Conservation (phyloP, 805 yeast genomes). For the Sugiyamaella chiloensis region DNA sequence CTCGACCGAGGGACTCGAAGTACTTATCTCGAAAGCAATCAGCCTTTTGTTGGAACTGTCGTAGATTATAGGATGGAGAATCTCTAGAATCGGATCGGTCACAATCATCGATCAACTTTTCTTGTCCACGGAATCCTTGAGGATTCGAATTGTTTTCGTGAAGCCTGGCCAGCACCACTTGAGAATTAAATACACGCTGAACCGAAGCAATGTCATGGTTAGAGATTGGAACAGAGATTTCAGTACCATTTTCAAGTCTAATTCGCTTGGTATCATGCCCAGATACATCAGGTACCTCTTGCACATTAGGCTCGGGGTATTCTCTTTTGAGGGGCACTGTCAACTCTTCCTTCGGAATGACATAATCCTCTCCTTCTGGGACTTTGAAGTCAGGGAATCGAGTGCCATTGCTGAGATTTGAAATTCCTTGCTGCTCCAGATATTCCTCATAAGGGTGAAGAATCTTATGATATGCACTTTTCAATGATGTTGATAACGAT, state of each 20-base stretch:
- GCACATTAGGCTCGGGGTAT: neutral
- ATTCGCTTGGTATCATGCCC: slow-evolving; percentile 4
- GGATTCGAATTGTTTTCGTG: no score
- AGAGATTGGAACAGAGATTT: neutral
- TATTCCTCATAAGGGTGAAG: slow-evolving; percentile 30
- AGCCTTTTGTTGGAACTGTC: slow-evolving; percentile 59
- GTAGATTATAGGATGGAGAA: slow-evolving; percentile 52
- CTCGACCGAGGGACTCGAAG: slow-evolving; percentile 10
- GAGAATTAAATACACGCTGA: slow-evolving; percentile 33
- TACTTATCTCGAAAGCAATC: slow-evolving; percentile 35
- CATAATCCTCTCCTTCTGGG: slow-evolving; percentile 5
- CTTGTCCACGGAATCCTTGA: slow-evolving; percentile 7
- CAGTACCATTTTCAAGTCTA: slow-evolving; percentile 12
- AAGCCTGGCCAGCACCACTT: slow-evolving; percentile 17
- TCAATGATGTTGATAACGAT: slow-evolving; percentile 63
- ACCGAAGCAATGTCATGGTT: neutral
- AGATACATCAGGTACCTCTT: neutral
- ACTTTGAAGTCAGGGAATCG: slow-evolving; percentile 4
- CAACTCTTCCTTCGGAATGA: neutral
- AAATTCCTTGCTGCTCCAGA: slow-evolving; percentile 16
- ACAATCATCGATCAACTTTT: slow-evolving; percentile 21
- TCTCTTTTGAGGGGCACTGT: neutral
- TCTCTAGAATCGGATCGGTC: slow-evolving; percentile 39
- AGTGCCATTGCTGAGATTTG: slow-evolving; percentile 11
- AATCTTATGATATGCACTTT: slow-evolving; percentile 53